Evolutionary conservation across 352 stramenopile species (phyloP), one percentile per base, ranked within the genome.

Genomic region (Globisporangium emineosum): DNA sequence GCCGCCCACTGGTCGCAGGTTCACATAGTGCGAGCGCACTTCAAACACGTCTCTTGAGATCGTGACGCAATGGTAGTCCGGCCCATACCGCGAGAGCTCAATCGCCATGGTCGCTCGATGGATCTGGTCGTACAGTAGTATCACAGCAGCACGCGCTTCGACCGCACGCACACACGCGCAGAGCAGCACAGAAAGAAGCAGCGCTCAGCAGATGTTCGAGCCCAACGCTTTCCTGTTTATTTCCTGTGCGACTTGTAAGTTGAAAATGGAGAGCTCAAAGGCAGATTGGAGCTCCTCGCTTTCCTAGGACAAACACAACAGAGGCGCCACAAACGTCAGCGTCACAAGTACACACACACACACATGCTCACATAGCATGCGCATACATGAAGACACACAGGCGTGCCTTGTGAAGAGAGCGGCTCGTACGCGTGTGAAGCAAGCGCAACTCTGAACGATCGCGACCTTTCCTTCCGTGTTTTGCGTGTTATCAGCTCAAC

Each of bases 21-120:
- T 93, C 33, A 85, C 74, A 58, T 94, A 94, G 62, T 91, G 80
- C 37, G 84, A 91, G 30, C 81, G 82, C 30, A 94, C 82, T 75
- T 94, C 82, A 54, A 94, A 94, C 7, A 93, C 71, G 65, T 94
- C 83, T 52, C 86, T 74, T 1, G 86, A 92, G 57, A 94, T 74
- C 12, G 83, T 91, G 61, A 94, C 76, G 73, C 86, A 89, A 72
- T 94, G 86, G 70, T 82, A 94, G 53, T 91, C 78, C 17, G 85
- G 85, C 7, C 85, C 85, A 61, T 84, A 94, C 45, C 85, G 83
- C 53, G 85, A 94, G 12, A 71, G 83, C 65, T 90, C 83, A 59
- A 83, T 61, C 57, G 82, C 81, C 84, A 89, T 89, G 40, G 33
- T 25, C 15, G 27, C 43, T 23, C 5, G 21, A 32, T 12, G 5